These are phyloP conservation scores for Fusarium miscanthi DNA, from an alignment of 2,329 filamentous ascomycete species.

Conservation along the genomic window DNA sequence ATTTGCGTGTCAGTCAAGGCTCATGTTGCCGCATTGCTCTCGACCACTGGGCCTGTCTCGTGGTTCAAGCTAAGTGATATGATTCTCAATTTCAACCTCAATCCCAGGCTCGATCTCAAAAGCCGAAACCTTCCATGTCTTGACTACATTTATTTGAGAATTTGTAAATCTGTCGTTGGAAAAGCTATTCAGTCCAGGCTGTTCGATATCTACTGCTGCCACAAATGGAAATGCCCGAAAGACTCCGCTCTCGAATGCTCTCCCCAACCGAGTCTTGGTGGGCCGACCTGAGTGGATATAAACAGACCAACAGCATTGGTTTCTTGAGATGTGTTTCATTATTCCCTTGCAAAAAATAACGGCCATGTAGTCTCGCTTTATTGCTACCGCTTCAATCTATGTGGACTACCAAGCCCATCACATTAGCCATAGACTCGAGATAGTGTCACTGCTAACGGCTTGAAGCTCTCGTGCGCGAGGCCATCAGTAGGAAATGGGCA, in stretches of 20 bases:
- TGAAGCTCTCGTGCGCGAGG: not conserved
- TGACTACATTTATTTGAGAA: not conserved
- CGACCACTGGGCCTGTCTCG: not conserved
- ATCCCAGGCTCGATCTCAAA: too few species aligned
- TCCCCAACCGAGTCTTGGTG: not conserved
- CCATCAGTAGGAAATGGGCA: not conserved
- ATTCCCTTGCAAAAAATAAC: rapidly evolving
- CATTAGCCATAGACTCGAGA: rapidly evolving
- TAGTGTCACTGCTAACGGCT: rapidly evolving
- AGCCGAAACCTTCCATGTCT: not conserved
- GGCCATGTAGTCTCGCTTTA: rapidly evolving
- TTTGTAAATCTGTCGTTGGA: not conserved
- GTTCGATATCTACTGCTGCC: not conserved
- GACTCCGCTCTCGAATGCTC: not conserved
- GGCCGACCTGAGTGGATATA: not conserved
- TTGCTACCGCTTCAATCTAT: not conserved
- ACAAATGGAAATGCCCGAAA: not conserved
- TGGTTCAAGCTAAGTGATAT: not conserved
- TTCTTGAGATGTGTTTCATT: rapidly evolving
- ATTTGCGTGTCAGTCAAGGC: not conserved
- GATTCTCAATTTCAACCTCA: not conserved
- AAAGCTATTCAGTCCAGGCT: too few species aligned
- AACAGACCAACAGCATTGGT: not conserved
- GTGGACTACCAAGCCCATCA: rapidly evolving
- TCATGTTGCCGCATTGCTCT: not conserved